Conservation (phyloP, 306 rosid genomes). For the Morella rubra region DNA sequence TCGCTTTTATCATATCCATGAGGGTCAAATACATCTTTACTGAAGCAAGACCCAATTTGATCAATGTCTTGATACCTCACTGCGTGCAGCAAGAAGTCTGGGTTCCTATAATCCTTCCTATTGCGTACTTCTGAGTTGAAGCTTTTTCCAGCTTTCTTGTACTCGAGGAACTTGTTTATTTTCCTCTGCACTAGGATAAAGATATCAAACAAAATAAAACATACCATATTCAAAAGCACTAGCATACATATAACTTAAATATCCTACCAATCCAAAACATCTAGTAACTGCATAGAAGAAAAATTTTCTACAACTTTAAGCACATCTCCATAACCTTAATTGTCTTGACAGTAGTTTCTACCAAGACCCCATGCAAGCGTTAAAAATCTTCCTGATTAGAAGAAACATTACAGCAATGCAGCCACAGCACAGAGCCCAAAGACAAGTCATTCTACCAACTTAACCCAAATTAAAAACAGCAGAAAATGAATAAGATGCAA, state of each 20-base stretch:
- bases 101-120: conserved; percentile 91
- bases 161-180: conserved; percentile 83
- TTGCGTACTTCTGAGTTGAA: conserved; percentile 93
- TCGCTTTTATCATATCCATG: conserved; percentile 88
- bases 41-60: conserved; percentile 94
- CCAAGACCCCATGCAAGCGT: background rate
- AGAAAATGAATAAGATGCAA: background rate
- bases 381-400: background rate
- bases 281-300: background rate
- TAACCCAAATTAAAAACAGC: background rate
- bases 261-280: background rate
- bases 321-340: background rate
- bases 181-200: conserved; percentile 58
- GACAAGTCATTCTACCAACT: background rate
- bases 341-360: background rate
- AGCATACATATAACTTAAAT: background rate
- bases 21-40: conserved; percentile 93
- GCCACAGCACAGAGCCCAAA: background rate
- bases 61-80: conserved; percentile 96
- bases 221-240: background rate
- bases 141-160: conserved; percentile 86
- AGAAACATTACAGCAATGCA: background rate
- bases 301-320: background rate
- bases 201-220: conserved; percentile 14
- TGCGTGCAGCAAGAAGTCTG: conserved; percentile 90